Conservation (phyloP, 2,329 filamentous ascomycete genomes). For the Tetracladium maxilliforme region DNA sequence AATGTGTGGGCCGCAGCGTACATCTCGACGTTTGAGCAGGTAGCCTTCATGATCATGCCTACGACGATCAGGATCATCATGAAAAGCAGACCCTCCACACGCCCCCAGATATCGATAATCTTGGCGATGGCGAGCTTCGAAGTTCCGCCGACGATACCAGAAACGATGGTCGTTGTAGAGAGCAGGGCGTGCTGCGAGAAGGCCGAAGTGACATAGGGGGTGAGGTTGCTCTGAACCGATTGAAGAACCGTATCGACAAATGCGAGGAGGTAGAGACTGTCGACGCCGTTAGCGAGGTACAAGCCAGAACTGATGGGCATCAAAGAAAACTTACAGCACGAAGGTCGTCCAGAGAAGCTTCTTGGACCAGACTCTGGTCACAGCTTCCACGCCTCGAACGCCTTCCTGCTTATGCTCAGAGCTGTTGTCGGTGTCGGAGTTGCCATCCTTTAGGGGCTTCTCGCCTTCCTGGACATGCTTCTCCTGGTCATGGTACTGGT, state of each 20-base stretch:
- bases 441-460: too few relatives aligned
- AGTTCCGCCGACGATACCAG: conserved; percentile 8
- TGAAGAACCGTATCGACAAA: neutral
- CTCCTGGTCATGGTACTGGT: too few relatives aligned
- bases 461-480: too few relatives aligned
- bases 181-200: conserved; percentile 9
- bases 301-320: too few relatives aligned
- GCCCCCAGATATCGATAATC: conserved; percentile 2
- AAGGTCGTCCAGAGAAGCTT: conserved; percentile 2
- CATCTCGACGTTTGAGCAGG: conserved; percentile 1
- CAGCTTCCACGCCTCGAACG: too few relatives aligned
- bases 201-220: conserved; percentile 9
- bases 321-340: neutral
- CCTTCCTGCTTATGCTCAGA: too few relatives aligned
- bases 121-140: neutral
- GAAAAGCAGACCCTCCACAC: neutral
- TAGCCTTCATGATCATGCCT: conserved; percentile 1
- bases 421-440: too few relatives aligned
- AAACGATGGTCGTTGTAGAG: conserved; percentile 11
- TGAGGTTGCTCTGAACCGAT: neutral
- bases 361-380: conserved; percentile 4
- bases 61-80: neutral
- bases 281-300: neutral
- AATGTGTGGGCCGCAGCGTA: conserved; percentile 1
- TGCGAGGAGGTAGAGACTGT: neutral